Conservation (phyloP, 495 filamentous ascomycete genomes). For the Penicillium atrosanguineum region DNA sequence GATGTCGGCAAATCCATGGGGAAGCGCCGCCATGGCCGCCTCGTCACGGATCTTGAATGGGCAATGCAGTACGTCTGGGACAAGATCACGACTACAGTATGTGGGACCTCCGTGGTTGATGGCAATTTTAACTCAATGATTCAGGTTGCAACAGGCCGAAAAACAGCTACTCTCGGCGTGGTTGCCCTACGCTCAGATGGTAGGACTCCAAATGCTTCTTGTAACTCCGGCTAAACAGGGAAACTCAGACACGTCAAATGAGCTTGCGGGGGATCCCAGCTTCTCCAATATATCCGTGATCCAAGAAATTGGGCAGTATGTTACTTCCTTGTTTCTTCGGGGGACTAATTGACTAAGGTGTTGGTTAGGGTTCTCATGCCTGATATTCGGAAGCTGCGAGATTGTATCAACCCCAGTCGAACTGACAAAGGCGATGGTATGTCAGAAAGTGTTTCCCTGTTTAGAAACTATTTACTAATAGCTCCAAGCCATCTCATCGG, state of each 20-base stretch:
- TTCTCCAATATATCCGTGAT: conserved; percentile 79
- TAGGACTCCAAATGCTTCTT: conserved; percentile 21
- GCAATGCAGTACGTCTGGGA: conserved; percentile 96
- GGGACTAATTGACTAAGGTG: neutral
- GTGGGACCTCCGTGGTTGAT: conserved; percentile 6
- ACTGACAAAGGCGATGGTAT: conserved; percentile 74
- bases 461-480: conserved; percentile 6
- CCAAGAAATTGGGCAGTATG: conserved; percentile 65
- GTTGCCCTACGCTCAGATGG: conserved; percentile 79
- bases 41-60: conserved; percentile 81
- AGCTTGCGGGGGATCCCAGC: conserved; percentile 56
- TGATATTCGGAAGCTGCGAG: conserved; percentile 61
- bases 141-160: conserved; percentile 77
- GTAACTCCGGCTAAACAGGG: conserved; percentile 1
- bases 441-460: neutral
- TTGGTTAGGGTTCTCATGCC: conserved; percentile 61
- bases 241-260: conserved; percentile 62
- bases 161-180: conserved; percentile 76
- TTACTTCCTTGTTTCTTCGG: neutral
- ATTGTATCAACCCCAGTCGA: conserved; percentile 59
- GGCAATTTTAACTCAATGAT: conserved; percentile 5
- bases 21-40: conserved; percentile 67
- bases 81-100: conserved; percentile 77
- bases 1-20: conserved; percentile 86
- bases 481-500: conserved; percentile 68